phyloP scores from a whole-genome alignment of 2,329 filamentous ascomycete species.

The Zopfia rhizophila region DNA sequence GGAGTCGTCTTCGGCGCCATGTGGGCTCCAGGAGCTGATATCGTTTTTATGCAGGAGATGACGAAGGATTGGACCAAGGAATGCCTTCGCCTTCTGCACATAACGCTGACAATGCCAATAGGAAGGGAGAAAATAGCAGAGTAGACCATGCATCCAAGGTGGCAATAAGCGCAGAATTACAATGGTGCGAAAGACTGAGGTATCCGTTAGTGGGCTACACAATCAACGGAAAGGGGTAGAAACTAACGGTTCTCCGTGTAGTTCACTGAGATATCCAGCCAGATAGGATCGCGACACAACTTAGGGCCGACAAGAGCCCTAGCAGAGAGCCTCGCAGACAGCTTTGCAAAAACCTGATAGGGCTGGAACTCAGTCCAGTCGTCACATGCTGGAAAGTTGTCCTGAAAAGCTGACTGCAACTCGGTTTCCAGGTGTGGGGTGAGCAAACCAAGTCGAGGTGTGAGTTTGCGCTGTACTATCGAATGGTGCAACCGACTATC shows the following conservation, averaged over 20 bases:
- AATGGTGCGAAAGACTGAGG: slow-evolving; percentile 17
- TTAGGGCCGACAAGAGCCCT: slow-evolving; percentile 10
- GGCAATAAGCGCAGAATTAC: slow-evolving; percentile 19
- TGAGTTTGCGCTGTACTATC: slow-evolving; percentile 15
- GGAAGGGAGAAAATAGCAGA: slow-evolving; percentile 12
- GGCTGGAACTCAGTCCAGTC: slow-evolving; percentile 16
- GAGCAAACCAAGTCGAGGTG: slow-evolving; percentile 4
- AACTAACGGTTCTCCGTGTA: slow-evolving; percentile 14
- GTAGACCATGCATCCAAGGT: slow-evolving; percentile 8
- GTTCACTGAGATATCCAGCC: slow-evolving; percentile 15
- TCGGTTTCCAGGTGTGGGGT: slow-evolving; percentile 11
- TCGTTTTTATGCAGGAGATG: slow-evolving; percentile 5
- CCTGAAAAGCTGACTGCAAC: slow-evolving; percentile 1
- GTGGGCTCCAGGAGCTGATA: not conserved
- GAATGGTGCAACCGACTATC: slow-evolving; percentile 12
- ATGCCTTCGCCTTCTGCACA: slow-evolving; percentile 1
- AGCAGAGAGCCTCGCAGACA: slow-evolving; percentile 6
- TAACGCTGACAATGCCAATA: slow-evolving; percentile 14
- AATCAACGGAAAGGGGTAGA: too few species aligned
- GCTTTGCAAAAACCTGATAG: not conserved
- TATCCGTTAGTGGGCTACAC: not conserved
- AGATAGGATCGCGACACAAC: slow-evolving; percentile 9
- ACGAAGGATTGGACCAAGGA: slow-evolving; percentile 14
- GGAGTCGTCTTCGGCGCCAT: not conserved
- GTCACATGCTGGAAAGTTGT: slow-evolving; percentile 1